Conservation (phyloP, 768 basidiomycete species). For the Termitomyces sp. region DNA sequence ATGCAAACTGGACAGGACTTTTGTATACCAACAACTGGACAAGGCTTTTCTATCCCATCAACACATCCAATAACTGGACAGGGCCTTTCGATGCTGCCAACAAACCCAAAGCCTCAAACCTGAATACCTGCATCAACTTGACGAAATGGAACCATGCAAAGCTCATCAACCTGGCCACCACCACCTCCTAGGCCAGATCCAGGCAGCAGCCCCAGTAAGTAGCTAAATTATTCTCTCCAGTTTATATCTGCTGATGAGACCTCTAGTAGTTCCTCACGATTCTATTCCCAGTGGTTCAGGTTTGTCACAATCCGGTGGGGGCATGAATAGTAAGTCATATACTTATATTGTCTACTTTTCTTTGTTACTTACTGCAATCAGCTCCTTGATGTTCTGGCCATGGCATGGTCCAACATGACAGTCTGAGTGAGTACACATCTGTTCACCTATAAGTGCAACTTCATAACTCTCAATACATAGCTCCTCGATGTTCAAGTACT, state of each 20-base stretch:
- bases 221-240: neutral
- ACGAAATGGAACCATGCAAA: neutral
- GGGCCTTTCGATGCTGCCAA: neutral
- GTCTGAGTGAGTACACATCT: no score
- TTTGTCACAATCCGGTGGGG: no score
- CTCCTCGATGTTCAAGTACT: no score
- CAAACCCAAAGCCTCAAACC: neutral
- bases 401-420: no score
- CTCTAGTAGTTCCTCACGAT: neutral
- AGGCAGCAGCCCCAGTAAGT: neutral
- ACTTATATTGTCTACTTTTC: neutral
- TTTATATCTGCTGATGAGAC: neutral
- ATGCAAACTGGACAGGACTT: neutral
- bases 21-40: neutral
- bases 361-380: no score
- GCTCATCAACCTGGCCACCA: neutral
- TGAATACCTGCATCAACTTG: neutral
- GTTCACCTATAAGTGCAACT: no score
- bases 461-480: no score
- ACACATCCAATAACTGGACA: neutral
- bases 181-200: neutral
- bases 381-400: no score
- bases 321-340: neutral
- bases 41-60: neutral
- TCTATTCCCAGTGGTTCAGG: neutral